Base-by-base conservation (phyloP, 2,329 filamentous ascomycete genomes). In the Diaporthe sp. region DNA sequence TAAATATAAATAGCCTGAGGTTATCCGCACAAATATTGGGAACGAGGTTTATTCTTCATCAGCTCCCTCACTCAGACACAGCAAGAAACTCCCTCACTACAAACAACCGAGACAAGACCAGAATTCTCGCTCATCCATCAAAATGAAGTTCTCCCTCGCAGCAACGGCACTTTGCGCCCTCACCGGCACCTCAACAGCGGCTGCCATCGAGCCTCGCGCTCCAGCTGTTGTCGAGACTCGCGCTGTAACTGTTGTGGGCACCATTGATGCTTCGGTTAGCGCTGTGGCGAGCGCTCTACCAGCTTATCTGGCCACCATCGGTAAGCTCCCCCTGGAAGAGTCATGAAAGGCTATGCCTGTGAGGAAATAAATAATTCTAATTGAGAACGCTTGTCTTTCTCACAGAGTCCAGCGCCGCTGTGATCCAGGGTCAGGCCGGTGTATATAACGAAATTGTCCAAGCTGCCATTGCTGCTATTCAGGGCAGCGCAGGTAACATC, bases 131-230 rank as follows among this genome's bases (percentile, higher is more conserved):
- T 35, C 19, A 33, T n/a, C 6, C 9, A 22, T 67, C 45, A 67
- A 52, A n/a, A 67, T 67, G 61, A 67, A 67, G 61, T 67, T 67
- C 30, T 67, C 13, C 13, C 22, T 50, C 30, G 61, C 42, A 50
- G 61, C 61, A 50, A 25, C 45, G 19, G 45, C 45, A 47, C 22
- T 50, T 38, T 67, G 2, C 25, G 61, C 61, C 30, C 30, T 67
- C 13, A 52, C 19, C 61, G 25, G 61, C 61, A 22, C 13, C 13
- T 50, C 61, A 5, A 45, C 61, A 2, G 42, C 45, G 7, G 19
- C 61, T 35, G 13, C n/a, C 22, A 50, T 67, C 42, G 42, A 67
- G 22, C 19, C 28, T 22, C 61, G 33, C n/a, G 30, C 10, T 25
- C 40, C 61, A 25, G 52, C 61, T 9, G 61, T 52, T n/a, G 30